These are phyloP conservation scores for Millerozyma miso DNA, from an alignment of 805 yeast genomes.

Conservation along the genomic window DNA sequence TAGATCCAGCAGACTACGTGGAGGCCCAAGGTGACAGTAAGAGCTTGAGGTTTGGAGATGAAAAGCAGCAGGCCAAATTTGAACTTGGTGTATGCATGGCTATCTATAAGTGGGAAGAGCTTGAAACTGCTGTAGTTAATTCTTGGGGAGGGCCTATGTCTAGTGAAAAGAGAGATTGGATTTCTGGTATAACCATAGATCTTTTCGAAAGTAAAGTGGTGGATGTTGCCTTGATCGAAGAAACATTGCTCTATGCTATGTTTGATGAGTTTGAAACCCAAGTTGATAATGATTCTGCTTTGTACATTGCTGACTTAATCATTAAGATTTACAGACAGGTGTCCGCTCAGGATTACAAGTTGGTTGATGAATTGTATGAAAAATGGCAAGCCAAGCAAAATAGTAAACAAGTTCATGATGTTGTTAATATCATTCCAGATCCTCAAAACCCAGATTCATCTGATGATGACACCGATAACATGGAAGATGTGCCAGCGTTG, in stretches of 20 bases:
- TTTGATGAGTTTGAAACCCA: slow-evolving; percentile 89
- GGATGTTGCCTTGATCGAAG: slow-evolving; percentile 79
- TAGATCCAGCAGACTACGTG: slow-evolving; percentile 49
- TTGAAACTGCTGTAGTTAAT: slow-evolving; percentile 84
- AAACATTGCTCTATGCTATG: slow-evolving; percentile 82
- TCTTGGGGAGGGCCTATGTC: slow-evolving; percentile 96
- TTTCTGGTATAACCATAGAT: slow-evolving; percentile 76
- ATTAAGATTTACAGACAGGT: slow-evolving; percentile 67
- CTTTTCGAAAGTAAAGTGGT: slow-evolving; percentile 65
- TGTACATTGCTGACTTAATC: slow-evolving; percentile 64
- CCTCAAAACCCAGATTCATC: slow-evolving; percentile 59
- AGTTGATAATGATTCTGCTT: slow-evolving; percentile 86
- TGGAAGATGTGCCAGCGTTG: slow-evolving; percentile 25
- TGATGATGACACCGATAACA: slow-evolving; percentile 45
- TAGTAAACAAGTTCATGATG: slow-evolving; percentile 19
- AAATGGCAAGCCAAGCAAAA: slow-evolving; percentile 56
- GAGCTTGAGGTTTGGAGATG: slow-evolving; percentile 46
- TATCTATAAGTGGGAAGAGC: slow-evolving; percentile 84
- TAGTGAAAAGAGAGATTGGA: slow-evolving; percentile 92
- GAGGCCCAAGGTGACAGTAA: slow-evolving; percentile 43
- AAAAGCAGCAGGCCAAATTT: slow-evolving; percentile 74
- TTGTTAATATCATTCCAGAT: slow-evolving; percentile 51
- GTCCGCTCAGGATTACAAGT: slow-evolving; percentile 43
- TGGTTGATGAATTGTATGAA: slow-evolving; percentile 56
- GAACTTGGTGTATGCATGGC: slow-evolving; percentile 93